Base-by-base conservation (phyloP, 164 flowering plant genomes). In the Vitis vinifera region DNA sequence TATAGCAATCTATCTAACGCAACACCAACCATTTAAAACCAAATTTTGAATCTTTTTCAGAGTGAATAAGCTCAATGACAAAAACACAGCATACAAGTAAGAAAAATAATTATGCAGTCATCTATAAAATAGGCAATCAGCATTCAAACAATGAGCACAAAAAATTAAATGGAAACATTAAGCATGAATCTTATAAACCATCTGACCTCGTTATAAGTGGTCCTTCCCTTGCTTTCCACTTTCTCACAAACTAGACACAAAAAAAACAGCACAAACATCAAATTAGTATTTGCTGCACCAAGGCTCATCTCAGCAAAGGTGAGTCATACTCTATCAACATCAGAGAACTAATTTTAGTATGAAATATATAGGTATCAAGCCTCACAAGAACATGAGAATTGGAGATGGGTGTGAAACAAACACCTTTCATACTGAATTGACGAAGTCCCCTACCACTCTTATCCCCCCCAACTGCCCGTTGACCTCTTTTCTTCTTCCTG, bases 381-480 rank as follows among this genome's bases (percentile, higher is more conserved):
- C 9, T 59, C 13, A 17, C 12, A 47, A 55, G 8, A 16, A 61
- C 19, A 67, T 51, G 11, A 19, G 48, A 16, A 31, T 12, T 49
- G 59, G 53, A 55, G n/a, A 30, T 59, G 15, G 23, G 12, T 37
- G 44, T 29, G 9, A 66, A n/a, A 2, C 12, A 57, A 29, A 37
- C 62, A 94, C 98, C 97, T 92, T 86, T 92, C 97, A 91, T 89
- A 85, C 99, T 94, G 75, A 94, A 92, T 75, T 92, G 98, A 9
- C 99, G 91, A 29, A 94, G 91, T 67, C 99, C 99, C 77, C 95
- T 82, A 55, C 97, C 95, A 77, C 82, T 87, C 82, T 94, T 94
- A 78, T 94, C 99, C 55, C 81, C 87, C 63, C 89, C 95, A 57
- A 76, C 82, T 16, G 91, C 91, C 49, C 97, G 84, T 67, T 88